Percentiles rank a stretch among this genome's conserved stretches.
These are phyloP conservation scores for Fragilariopsis cylindrus DNA, from an alignment of 108 stramenopile genomes.

Conservation along the genomic window DNA sequence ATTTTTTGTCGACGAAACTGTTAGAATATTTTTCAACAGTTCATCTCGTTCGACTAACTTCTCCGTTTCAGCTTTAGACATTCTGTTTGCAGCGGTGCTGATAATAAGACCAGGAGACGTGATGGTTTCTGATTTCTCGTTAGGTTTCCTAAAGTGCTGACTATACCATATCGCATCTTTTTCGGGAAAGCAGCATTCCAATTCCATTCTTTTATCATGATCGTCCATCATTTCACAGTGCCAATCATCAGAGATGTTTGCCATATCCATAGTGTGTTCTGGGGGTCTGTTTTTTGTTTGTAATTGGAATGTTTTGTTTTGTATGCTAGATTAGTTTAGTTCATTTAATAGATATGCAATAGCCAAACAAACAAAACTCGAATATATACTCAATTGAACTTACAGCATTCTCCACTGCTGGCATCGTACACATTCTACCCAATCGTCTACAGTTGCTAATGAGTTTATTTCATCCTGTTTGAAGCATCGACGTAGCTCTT, in stretches of 20 bases:
- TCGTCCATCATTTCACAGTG: conserved; percentile 42
- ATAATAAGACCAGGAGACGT: background rate
- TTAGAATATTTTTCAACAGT: conserved; percentile 22
- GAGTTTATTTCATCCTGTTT: conserved; percentile 55
- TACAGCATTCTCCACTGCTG: conserved; percentile 56
- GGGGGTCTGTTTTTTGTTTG: background rate
- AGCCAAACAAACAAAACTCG: no score
- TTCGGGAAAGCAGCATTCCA: conserved; percentile 32
- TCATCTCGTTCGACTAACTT: conserved; percentile 19
- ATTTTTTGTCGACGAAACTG: conserved; percentile 15
- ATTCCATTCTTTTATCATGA: conserved; percentile 21
- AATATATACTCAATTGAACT: no score
- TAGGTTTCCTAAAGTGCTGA: conserved; percentile 17
- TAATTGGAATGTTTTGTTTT: conserved; percentile 18
- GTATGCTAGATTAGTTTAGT: background rate
- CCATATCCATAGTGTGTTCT: background rate
- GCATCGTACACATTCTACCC: conserved; percentile 56
- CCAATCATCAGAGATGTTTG: conserved; percentile 35
- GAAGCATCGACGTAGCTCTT: conserved; percentile 54
- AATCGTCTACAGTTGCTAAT: conserved; percentile 46
- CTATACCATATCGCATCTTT: conserved; percentile 38
- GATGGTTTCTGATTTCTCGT: background rate
- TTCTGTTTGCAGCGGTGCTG: background rate
- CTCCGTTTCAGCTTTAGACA: conserved; percentile 20
- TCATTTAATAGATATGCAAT: no score